Evolutionary conservation across 495 filamentous ascomycete genomes (phyloP), one percentile per base, ranked within the genome.

Genomic region (Umbilicaria muhlenbergii): DNA sequence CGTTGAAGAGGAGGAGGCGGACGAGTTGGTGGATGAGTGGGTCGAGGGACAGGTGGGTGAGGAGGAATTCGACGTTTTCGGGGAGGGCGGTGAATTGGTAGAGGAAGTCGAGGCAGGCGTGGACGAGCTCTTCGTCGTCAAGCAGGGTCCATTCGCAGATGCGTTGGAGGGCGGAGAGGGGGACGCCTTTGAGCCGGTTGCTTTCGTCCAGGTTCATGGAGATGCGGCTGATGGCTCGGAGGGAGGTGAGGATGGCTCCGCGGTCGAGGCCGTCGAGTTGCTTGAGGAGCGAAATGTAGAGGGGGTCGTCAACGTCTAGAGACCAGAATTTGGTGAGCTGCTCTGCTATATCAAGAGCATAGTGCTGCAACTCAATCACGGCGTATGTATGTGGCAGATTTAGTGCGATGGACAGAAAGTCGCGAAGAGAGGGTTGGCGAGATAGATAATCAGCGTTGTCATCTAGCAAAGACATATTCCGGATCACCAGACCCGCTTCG

Each of bases 301-400:
- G 70, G 50, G 74, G 65, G 31, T 61, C 51, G 39, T 61, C 54
- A 7, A 65, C 45, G 55, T 64, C 48, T 61, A 93, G 73, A 2
- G 62, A 58, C 58, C 91, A 74, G 60, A 77, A 89, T 35, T 77
- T 84, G 6, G 86, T 86, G 16, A 95, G 69, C 51, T 89, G 83
- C 60, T 96, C 91, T 5, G 87, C 85, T 46, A 89, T 92, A 50
- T 99, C 92, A 2, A 96, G 72, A 6, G 83, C 83, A 47, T 88
- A 86, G 51, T 94, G 86, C 58, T 87, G 88, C 38, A 96, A 65
- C 58, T 99, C 92, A 14, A 85, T 77, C 11, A 85, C 66, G 36
- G 73, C 67, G n/a, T 82, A 70, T 42, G 80, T 68, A 8, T 76
- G 65, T 1, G 92, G 91, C 2, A 93, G 70, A 45, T 81, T 81